phyloP scores from a whole-genome alignment of 352 stramenopile species.

The Phytophthora pistaciae region DNA sequence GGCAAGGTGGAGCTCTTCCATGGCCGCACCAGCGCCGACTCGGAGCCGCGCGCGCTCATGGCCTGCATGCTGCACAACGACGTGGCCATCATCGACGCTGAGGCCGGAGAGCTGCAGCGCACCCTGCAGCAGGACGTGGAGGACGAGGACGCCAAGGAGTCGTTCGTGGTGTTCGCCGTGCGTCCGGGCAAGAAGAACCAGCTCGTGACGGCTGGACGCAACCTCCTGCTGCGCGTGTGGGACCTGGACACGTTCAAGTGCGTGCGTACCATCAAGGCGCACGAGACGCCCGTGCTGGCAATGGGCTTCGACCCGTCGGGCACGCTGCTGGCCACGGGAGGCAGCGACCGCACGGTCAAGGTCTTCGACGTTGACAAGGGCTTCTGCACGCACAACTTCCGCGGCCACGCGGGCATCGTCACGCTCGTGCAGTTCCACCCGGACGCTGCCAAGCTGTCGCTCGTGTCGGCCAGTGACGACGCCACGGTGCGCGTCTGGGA shows the following conservation, averaged over 20 bases:
- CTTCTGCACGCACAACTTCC: slow-evolving; percentile 96
- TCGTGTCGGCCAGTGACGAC: slow-evolving; percentile 87
- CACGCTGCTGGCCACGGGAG: slow-evolving; percentile 96
- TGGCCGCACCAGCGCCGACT: slow-evolving; percentile 26
- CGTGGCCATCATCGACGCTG: slow-evolving; percentile 78
- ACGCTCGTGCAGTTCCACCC: slow-evolving; percentile 90
- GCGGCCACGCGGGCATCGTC: slow-evolving; percentile 87
- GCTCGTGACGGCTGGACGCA: slow-evolving; percentile 86
- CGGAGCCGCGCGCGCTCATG: slow-evolving; percentile 44
- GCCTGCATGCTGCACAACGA: slow-evolving; percentile 89
- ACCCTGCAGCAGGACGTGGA: slow-evolving; percentile 82
- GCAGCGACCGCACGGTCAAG: slow-evolving; percentile 96
- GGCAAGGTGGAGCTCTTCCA: slow-evolving; percentile 81
- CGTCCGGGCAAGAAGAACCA: slow-evolving; percentile 76
- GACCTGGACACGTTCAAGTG: slow-evolving; percentile 85
- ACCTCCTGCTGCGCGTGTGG: slow-evolving; percentile 87
- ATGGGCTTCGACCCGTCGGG: slow-evolving; percentile 93
- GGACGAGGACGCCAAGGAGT: slow-evolving; percentile 83
- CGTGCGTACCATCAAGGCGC: slow-evolving; percentile 80
- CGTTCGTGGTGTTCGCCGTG: slow-evolving; percentile 86
- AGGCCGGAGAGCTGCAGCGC: slow-evolving; percentile 75
- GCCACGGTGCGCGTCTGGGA: slow-evolving; percentile 87
- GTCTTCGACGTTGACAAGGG: slow-evolving; percentile 94
- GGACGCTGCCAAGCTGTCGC: slow-evolving; percentile 61
- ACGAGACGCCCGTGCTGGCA: slow-evolving; percentile 81